Base-by-base conservation (phyloP, 2,329 filamentous ascomycete species). In the Tolypocladium pustulatum region DNA sequence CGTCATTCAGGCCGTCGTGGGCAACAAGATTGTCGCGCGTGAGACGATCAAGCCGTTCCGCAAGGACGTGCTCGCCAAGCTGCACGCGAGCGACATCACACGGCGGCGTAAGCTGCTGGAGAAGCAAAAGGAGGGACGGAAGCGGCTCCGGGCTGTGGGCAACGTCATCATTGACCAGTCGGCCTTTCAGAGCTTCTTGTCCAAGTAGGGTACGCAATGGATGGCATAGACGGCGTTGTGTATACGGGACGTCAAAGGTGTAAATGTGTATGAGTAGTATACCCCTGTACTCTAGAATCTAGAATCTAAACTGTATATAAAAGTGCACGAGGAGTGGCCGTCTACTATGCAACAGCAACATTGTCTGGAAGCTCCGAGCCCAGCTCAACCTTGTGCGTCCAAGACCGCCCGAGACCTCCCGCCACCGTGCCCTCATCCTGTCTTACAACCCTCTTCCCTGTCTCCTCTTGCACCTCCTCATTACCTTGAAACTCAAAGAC, bases 101-200 rank as follows among this genome's bases (percentile, higher is more conserved):
- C 79, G 94, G 60, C 82, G 92, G 41, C 83, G 86, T 67, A 99
- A 99, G 74, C 73, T 99, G 64, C 75, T 99, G 13, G 93, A 97
- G 76, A 96, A 93, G 79, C 94, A 99, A 74, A 99, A 99, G 76
- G 92, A 92, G 64, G 94, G 94, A 0, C 82, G 91, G 58, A 97
- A 96, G 82, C 89, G 88, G 73, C 75, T 99, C 60, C 84, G 90
- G 60, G 83, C 88, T 1, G 87, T 92, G 6, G 90, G 94, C 0
- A 96, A 96, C 69, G 92, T 99, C 0, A 82, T 91, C n/a, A 97
- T 99, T 71, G 92, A 97, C 61, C 91, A 97, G 67, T 89, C 91
- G 65, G 91, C 92, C 3, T 99, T 97, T 71, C 94, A 99, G 73
- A 90, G 86, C 65, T 99, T 99, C 71, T 74, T 99, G 71, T 83